Evolutionary conservation across 805 yeast species (phyloP).

Genomic region (Wickerhamiella spandovensis): DNA sequence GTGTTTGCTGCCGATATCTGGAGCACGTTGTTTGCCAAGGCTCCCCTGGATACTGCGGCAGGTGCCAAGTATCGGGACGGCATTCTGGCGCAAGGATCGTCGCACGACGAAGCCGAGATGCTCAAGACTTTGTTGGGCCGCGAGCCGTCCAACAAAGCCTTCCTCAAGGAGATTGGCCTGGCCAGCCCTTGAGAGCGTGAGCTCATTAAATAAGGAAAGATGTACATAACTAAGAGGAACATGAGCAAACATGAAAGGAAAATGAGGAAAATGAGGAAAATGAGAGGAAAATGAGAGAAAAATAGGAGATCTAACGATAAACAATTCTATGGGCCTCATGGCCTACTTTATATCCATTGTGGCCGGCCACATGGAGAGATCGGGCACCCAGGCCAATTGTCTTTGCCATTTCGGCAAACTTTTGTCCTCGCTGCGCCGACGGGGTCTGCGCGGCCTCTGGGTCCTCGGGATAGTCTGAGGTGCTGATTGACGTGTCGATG

Average conservation of each 20-base stretch:
- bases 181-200: background rate
- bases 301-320: background rate
- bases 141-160: slow-evolving; percentile 60
- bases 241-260: too few relatives aligned
- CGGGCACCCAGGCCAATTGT: background rate
- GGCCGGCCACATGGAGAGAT: background rate
- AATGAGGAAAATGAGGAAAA: too few relatives aligned
- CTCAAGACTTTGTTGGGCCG: slow-evolving; percentile 60
- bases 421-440: background rate
- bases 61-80: slow-evolving; percentile 61
- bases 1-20: slow-evolving; percentile 79
- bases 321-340: background rate
- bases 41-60: slow-evolving; percentile 48
- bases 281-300: too few relatives aligned
- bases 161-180: slow-evolving; percentile 49
- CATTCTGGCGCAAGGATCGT: slow-evolving; percentile 60
- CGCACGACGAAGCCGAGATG: slow-evolving; percentile 53
- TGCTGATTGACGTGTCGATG: background rate
- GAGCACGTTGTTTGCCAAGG: slow-evolving; percentile 49
- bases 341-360: slow-evolving; percentile 1
- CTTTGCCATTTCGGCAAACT: background rate
- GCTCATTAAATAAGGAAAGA: background rate
- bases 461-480: background rate
- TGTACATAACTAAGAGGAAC: background rate
- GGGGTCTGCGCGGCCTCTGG: background rate